These are phyloP conservation scores for Alternaria sp. DNA, from an alignment of 2,329 filamentous ascomycete genomes.

Conservation along the genomic window DNA sequence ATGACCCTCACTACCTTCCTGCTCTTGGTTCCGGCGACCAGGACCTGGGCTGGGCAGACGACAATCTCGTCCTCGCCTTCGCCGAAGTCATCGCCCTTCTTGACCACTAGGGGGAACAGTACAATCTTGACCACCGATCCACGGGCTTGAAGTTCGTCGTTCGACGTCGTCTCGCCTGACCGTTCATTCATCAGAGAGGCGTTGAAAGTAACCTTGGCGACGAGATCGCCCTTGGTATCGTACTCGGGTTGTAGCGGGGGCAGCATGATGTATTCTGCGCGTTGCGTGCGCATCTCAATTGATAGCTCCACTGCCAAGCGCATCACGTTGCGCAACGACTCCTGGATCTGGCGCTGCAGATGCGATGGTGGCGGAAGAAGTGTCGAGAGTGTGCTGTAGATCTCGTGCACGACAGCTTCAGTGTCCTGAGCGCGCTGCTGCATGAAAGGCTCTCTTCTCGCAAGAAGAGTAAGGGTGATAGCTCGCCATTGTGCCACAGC, in stretches of 20 bases:
- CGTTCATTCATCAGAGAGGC: slow-evolving; percentile 94
- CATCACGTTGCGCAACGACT: slow-evolving; percentile 86
- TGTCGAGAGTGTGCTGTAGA: slow-evolving; percentile 81
- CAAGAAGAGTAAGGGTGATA: slow-evolving; percentile 87
- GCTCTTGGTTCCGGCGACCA: slow-evolving; percentile 65
- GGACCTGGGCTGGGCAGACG: slow-evolving; percentile 91
- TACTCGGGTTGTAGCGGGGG: slow-evolving; percentile 94
- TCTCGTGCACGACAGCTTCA: slow-evolving; percentile 91
- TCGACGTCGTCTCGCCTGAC: slow-evolving; percentile 71
- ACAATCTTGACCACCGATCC: slow-evolving; percentile 86
- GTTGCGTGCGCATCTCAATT: slow-evolving; percentile 96
- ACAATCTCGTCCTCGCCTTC: slow-evolving; percentile 93
- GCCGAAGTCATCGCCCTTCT: slow-evolving; percentile 89
- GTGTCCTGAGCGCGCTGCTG: slow-evolving; percentile 87
- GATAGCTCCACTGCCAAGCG: slow-evolving; percentile 87
- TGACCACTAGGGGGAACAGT: slow-evolving; percentile 94
- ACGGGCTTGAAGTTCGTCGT: slow-evolving; percentile 79
- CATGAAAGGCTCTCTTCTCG: slow-evolving; percentile 79
- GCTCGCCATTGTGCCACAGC: slow-evolving; percentile 98
- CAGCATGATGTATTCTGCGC: slow-evolving; percentile 98
- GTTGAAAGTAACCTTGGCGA: slow-evolving; percentile 89
- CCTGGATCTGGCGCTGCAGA: slow-evolving; percentile 78
- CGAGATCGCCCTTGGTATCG: slow-evolving; percentile 88
- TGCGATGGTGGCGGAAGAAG: slow-evolving; percentile 87
- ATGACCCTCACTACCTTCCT: slow-evolving; percentile 59